Evolutionary conservation across 1,139 yeast species (phyloP), one percentile per base, ranked within the genome.

Genomic region (Geotrichum bryndzae): DNA sequence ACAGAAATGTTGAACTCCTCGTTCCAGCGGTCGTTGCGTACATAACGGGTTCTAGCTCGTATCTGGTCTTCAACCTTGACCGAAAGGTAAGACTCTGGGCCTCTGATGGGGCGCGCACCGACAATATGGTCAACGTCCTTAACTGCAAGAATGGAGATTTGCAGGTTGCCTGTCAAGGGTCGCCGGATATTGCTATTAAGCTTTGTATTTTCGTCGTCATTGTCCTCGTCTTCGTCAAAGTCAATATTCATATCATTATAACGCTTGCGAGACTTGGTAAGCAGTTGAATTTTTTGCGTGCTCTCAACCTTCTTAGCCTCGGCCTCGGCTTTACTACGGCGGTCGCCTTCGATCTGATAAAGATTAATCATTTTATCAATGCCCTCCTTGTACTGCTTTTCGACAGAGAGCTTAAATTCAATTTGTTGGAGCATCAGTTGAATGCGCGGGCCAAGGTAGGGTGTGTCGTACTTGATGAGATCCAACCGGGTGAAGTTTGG

Each of bases 371-470:
- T 84, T 73, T 92, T 94, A 67, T 90, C 95, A 68, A 91, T 91
- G 18, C 98, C 98, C 66, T 87, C 95, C 68, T 87, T 86, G 75
- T 92, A 94, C 75, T 94, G 96, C 70, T 89, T 86, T 74, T 94
- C 99, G 52, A 94, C 96, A 71, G 92, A 95, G 59, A 92, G 80
- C 74, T 94, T 94, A 75, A 92, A 91, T 72, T 91, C 97, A 62
- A 94, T 80, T 73, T 91, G 96, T 75, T 91, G 97, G 62, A 94
- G 81, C 98, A 94, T 92, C 69, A 89, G 87, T 74, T 90, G 97
- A 70, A 94, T 94, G 67, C 95, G 84, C 70, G 94, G 97, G n/a
- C 97, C 97, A 68, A 94, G 78, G 1, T 96, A 89, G 0, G 97
- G 97, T 68, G 97, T 90, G 69, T 94, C 97, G 72, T 90, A 91